Evolutionary conservation across 345 rosid species (phyloP), one percentile per base, ranked within the genome.

Genomic region (Syzygium grande): DNA sequence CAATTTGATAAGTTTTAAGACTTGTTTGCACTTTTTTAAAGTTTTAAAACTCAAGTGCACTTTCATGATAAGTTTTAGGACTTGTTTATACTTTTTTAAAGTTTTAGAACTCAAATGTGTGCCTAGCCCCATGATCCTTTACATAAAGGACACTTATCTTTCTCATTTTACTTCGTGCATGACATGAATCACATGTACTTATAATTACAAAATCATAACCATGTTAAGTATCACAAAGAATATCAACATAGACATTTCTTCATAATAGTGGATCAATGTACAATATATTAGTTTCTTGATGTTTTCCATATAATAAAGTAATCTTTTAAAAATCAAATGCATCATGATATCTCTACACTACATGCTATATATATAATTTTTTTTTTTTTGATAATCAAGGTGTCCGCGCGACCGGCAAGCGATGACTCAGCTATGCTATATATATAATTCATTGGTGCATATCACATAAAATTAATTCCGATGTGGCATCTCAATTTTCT

Each of bases 391-490:
- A n/a, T n/a, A n/a, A n/a, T n/a, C n/a, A n/a, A n/a, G n/a, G n/a
- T n/a, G n/a, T n/a, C n/a, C n/a, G n/a, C n/a, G n/a, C n/a, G n/a
- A n/a, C n/a, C n/a, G n/a, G n/a, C n/a, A n/a, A n/a, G n/a, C n/a
- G n/a, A n/a, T n/a, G n/a, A n/a, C n/a, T n/a, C n/a, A n/a, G n/a
- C n/a, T n/a, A n/a, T n/a, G n/a, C n/a, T n/a, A n/a, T n/a, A n/a
- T n/a, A n/a, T n/a, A n/a, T n/a, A n/a, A 25, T 27, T 59, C 1
- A 0, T 12, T 3, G 0, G 14, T 27, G 68, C 68, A 59, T 59
- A 59, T 59, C 68, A 59, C 29, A 59, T 14, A 27, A 59, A 30
- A 59, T 59, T 59, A 59, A 59, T 27, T 59, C 68, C 68, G 5
- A 27, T 59, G 68, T 15, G 13, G 30, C 68, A 59, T 59, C 27